Evolutionary conservation across 768 basidiomycete genomes (phyloP).

Genomic region (Auriscalpium microsporum): DNA sequence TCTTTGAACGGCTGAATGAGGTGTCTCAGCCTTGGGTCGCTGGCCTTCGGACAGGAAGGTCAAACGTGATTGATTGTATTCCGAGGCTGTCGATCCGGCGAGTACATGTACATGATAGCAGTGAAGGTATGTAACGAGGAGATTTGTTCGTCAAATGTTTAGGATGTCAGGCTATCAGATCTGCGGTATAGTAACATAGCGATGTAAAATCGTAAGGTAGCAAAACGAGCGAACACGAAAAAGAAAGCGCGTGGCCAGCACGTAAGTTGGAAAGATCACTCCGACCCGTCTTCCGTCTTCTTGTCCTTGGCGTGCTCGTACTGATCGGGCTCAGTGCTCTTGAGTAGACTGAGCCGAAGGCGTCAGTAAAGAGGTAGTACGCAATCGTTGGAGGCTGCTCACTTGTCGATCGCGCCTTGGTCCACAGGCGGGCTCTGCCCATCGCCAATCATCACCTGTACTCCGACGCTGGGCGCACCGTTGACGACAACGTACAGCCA

Average conservation of each 20-base stretch:
- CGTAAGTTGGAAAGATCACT: conserved; percentile 4
- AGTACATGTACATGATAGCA: no score
- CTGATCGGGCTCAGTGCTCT: conserved; percentile 41
- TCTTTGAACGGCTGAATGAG: no score
- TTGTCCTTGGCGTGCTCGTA: conserved; percentile 32
- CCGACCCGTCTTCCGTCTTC: conserved; percentile 4
- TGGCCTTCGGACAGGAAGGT: no score
- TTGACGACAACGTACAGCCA: conserved; percentile 63
- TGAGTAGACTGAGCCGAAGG: conserved; percentile 34
- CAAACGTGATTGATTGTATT: no score
- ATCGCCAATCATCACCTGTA: conserved; percentile 60
- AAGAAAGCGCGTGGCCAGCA: background rate
- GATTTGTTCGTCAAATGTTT: background rate
- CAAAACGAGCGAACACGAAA: background rate
- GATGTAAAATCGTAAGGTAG: background rate
- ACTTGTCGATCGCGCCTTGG: conserved; percentile 50
- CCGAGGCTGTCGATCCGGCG: no score
- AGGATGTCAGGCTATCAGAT: background rate
- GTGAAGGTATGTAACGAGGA: no score
- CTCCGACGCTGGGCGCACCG: conserved; percentile 57
- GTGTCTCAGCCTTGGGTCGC: no score
- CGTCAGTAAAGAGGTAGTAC: background rate
- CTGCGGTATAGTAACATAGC: background rate
- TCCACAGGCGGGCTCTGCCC: conserved; percentile 56
- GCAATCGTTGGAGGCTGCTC: conserved; percentile 16